These are phyloP conservation scores for Ascochyta lentis DNA, from an alignment of 2,329 filamentous ascomycete genomes.

Conservation along the genomic window DNA sequence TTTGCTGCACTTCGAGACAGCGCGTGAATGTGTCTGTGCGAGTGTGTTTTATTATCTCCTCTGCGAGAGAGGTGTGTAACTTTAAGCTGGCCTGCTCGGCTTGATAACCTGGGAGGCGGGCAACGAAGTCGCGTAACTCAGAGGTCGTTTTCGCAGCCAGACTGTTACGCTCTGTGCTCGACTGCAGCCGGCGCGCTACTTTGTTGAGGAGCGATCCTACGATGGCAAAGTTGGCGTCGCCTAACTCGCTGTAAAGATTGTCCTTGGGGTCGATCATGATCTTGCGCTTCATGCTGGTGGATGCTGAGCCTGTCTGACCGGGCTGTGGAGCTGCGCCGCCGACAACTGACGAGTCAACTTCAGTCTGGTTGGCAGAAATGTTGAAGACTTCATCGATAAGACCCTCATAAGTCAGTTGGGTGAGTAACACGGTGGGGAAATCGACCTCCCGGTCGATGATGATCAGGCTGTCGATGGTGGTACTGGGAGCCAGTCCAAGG, in stretches of 20 bases:
- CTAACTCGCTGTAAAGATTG: conserved; percentile 83
- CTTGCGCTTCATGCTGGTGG: conserved; percentile 76
- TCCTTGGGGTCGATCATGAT: conserved; percentile 89
- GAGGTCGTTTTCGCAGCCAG: conserved; percentile 81
- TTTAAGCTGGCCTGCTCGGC: conserved; percentile 93
- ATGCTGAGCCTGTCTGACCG: conserved; percentile 56
- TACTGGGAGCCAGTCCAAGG: conserved; percentile 80
- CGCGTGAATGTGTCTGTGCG: conserved; percentile 87
- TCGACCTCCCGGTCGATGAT: conserved; percentile 96
- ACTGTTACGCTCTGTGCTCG: conserved; percentile 87
- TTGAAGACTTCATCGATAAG: conserved; percentile 92
- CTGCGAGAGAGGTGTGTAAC: conserved; percentile 87
- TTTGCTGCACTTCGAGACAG: conserved; percentile 92
- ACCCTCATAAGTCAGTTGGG: conserved; percentile 95
- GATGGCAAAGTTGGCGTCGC: conserved; percentile 93
- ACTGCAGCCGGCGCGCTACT: conserved; percentile 83
- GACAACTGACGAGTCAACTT: conserved; percentile 89
- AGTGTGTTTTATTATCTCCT: conserved; percentile 94
- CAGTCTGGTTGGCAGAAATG: conserved; percentile 90
- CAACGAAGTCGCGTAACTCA: conserved; percentile 94
- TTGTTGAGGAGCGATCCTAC: conserved; percentile 90
- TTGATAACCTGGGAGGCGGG: conserved; percentile 88
- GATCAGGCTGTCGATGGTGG: conserved; percentile 86
- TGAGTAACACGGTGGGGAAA: conserved; percentile 88
- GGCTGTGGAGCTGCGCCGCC: conserved; percentile 71